Base-by-base conservation (phyloP, 78 protist species). In the Thecamonas trahens region DNA sequence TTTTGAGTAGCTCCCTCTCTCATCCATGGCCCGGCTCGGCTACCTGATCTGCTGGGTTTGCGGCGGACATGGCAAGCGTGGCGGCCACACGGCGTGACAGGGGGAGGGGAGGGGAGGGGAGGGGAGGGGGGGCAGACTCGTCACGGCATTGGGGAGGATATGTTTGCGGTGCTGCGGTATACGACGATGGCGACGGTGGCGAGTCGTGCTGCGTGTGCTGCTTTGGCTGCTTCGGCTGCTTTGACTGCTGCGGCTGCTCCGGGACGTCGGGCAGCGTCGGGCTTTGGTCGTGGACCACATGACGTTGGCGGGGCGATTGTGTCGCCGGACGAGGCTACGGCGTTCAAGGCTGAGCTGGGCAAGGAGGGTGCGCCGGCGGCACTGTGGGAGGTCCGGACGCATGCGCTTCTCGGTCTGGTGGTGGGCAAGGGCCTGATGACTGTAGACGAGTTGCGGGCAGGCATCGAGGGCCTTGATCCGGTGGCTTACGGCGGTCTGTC, bases 391-490 rank as follows among this genome's bases (percentile, higher is more conserved):
- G 20, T 61, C 44, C 20, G 31, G 1, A 11, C 20, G 39, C 66
- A 26, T 8, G 20, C 66, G 18, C 66, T 61, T 22, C 66, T 40
- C 42, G 40, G 44, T 22, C 20, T 40, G 31, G 31, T 35, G 29
- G 31, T 40, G 66, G 66, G 44, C 66, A 26, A 61, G 66, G n/a
- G n/a, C n/a, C 31, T 61, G 0, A 53, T 45, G 34, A 38, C 68
- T 2, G 3, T 24, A 0, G 77, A 74, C 42, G 67, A 63, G 40
- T 0, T 65, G 29, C 70, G 80, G 15, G 39, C 42, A 0, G 54
- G 35, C 34, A 37, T 75, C 45, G 80, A 75, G 29, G 28, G 26
- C 22, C 72, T 75, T 29, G 50, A 14, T 15, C 47, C 11, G 29
- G 44, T 31, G 6, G 49, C 6, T 38, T 66, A 75, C 62, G 14